Conservation (phyloP, 2,329 filamentous ascomycete genomes). For the Verticillium tricorpus region DNA sequence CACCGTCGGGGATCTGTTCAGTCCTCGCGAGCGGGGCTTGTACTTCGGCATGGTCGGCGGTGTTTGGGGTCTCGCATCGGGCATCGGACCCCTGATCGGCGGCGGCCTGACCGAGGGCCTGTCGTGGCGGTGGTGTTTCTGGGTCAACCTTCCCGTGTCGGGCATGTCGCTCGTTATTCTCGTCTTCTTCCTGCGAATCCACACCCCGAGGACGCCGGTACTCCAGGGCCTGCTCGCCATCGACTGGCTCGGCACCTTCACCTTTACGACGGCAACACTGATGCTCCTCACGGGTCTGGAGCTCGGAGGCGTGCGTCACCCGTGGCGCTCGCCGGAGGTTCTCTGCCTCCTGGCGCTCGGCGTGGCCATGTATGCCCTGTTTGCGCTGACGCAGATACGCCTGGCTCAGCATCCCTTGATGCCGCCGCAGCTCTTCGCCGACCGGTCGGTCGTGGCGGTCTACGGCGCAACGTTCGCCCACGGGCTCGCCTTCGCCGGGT, state of each 20-base stretch:
- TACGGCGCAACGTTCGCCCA: constrained; percentile 68
- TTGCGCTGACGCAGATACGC: constrained; percentile 69
- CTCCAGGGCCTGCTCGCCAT: constrained; percentile 56
- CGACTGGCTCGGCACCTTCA: constrained; percentile 51
- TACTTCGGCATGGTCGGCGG: constrained; percentile 50
- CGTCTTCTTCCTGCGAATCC: constrained; percentile 57
- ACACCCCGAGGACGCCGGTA: constrained; percentile 59
- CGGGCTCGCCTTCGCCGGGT: constrained; percentile 71
- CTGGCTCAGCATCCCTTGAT: constrained; percentile 75
- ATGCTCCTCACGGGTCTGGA: constrained; percentile 86
- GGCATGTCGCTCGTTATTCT: constrained; percentile 43
- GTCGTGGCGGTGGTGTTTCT: constrained; percentile 68
- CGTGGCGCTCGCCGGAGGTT: constrained; percentile 72
- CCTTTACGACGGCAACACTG: constrained; percentile 71
- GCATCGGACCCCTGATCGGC: constrained; percentile 64
- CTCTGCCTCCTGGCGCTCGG: constrained; percentile 78
- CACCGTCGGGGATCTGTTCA: constrained; percentile 51
- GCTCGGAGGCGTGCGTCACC: constrained; percentile 70
- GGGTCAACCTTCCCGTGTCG: constrained; percentile 54
- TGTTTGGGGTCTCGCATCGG: constrained; percentile 61
- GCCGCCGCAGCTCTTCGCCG: constrained; percentile 65
- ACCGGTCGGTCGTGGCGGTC: constrained; percentile 60
- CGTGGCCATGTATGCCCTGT: constrained; percentile 55
- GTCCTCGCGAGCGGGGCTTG: constrained; percentile 43
- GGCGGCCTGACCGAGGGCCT: constrained; percentile 61